These are phyloP conservation scores for Golubevia pallescens DNA, from an alignment of 1,284 basidiomycete species.

Conservation along the genomic window DNA sequence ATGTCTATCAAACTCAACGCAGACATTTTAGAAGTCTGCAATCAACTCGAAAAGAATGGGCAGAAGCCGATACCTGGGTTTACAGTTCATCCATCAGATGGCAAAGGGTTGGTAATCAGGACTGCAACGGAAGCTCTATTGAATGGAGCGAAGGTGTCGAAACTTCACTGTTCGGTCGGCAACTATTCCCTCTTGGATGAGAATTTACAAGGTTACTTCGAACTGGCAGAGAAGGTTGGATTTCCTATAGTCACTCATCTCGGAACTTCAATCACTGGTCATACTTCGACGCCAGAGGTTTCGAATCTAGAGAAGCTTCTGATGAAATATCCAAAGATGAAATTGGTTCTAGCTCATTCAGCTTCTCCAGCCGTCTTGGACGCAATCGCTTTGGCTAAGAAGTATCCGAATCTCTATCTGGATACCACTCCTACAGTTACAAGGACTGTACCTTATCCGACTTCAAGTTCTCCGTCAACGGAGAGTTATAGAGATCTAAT, in stretches of 20 bases:
- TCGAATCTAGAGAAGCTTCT: slow-evolving; percentile 2
- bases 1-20: slow-evolving; percentile 1
- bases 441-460: background rate
- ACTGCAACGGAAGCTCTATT: background rate
- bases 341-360: slow-evolving; percentile 11
- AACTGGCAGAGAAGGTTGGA: background rate
- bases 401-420: slow-evolving; percentile 9
- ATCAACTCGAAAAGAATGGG: background rate
- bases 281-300: slow-evolving; percentile 7
- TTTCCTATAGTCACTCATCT: slow-evolving; percentile 10
- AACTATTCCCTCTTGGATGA: slow-evolving; percentile 7
- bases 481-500: background rate
- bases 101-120: background rate
- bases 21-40: slow-evolving; percentile 7
- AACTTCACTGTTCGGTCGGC: slow-evolving; percentile 14
- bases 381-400: slow-evolving; percentile 8
- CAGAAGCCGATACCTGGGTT: slow-evolving; percentile 1
- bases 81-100: slow-evolving; percentile 10
- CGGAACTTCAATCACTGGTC: slow-evolving; percentile 4
- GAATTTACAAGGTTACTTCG: slow-evolving; percentile 2
- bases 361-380: slow-evolving; percentile 2
- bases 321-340: slow-evolving; percentile 3
- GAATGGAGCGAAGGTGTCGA: slow-evolving; percentile 3
- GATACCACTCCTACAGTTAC: slow-evolving; percentile 14
- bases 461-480: background rate